Evolutionary conservation across 495 filamentous ascomycete genomes (phyloP).

Genomic region (Neurospora sp.): DNA sequence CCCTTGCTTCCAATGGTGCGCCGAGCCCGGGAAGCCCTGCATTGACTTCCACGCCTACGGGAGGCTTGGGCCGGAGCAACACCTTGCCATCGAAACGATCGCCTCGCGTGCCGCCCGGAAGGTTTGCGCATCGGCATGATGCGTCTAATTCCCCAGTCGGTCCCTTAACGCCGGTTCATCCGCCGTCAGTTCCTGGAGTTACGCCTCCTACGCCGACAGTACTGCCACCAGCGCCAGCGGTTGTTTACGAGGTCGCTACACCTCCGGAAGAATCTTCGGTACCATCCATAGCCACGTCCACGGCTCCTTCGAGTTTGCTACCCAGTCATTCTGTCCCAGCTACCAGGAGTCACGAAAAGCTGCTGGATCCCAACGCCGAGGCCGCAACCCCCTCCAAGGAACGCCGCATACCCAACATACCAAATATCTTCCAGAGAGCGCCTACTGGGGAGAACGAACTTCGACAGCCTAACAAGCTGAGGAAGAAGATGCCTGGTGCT

Average conservation of each 20-base stretch:
- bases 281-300: constrained; percentile 3
- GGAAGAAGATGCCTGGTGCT: constrained; percentile 67
- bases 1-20: constrained; percentile 55
- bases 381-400: constrained; percentile 59
- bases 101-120: constrained; percentile 49
- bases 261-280: constrained; percentile 10
- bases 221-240: constrained; percentile 11
- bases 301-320: constrained; percentile 4
- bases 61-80: constrained; percentile 81
- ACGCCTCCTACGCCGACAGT: not conserved
- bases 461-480: constrained; percentile 72
- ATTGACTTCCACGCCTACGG: constrained; percentile 36
- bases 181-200: not conserved
- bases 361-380: constrained; percentile 27
- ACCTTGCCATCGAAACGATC: constrained; percentile 92
- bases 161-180: constrained; percentile 20
- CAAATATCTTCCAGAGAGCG: constrained; percentile 59
- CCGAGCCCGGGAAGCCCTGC: constrained; percentile 65
- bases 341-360: constrained; percentile 40
- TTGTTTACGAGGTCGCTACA: constrained; percentile 18
- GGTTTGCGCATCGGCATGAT: constrained; percentile 30
- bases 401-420: constrained; percentile 53
- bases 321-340: constrained; percentile 10
- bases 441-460: constrained; percentile 50
- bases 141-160: constrained; percentile 21